Base-by-base conservation (phyloP, 2,329 filamentous ascomycete species). In the Microdochium nivale region DNA sequence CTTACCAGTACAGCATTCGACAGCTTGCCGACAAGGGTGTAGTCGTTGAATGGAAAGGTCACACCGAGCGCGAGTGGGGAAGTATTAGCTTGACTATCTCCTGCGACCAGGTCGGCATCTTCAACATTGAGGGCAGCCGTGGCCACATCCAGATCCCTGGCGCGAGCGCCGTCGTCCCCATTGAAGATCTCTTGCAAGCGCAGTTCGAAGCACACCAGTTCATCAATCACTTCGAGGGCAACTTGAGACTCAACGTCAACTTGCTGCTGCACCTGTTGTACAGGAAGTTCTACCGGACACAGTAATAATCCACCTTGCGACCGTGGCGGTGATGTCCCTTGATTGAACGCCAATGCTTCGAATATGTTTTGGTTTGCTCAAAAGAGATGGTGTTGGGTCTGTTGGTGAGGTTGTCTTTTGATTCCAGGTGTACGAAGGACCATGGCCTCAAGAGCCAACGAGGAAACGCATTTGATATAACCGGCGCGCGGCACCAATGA, bases 121-220 rank as follows among this genome's bases (percentile, higher is more conserved):
- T 99, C 73, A 87, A 86, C 58, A 81, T 99, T 56, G 94, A 99
- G 67, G 94, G 91, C 19, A 90, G 84, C 59, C 86, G 87, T 51
- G 91, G 94, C 21, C 89, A 88, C 66, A 95, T 97, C 74, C 94
- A 96, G 80, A 90, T 99, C 49, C 92, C 94, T 0, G 94, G 94
- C 3, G 94, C 91, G 7, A 95, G 87, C 64, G 90, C 90, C 7
- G 80, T 90, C 59, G 81, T 99, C 43, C 85, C 91, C 27, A 86
- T 99, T 62, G 94, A 99, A 66, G 92, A 96, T 62, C 75, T 99
- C 56, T 75, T 99, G 62, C 90, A 96, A 71, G 92, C 94, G 49
- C 95, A 99, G 70, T 99, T 96, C 67, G 94, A 97, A 70, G 90
- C 94, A 59, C 88, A 90, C 62, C 90, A 96, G 71, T 96, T 95